A percentile compares a stretch with the other conserved stretches of the same genome.
Evolutionary conservation across 2,329 filamentous ascomycete species (phyloP).

Genomic region (Chrysoporthe puriensis): DNA sequence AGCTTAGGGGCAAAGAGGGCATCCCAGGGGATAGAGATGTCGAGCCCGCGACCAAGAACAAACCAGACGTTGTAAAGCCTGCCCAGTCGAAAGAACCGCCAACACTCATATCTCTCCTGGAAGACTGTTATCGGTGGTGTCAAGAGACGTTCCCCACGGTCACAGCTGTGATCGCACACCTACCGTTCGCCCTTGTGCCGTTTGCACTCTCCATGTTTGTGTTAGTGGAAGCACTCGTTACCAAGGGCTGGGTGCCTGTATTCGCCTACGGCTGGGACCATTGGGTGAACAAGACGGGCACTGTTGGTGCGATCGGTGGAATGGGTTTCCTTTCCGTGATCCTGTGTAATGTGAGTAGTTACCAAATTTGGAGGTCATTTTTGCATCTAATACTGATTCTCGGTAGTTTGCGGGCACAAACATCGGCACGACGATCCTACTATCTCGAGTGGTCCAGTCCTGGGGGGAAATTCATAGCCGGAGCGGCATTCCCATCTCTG

Average conservation of each 20-base stretch:
- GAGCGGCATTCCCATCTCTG: constrained; percentile 53
- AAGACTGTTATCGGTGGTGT: constrained; percentile 56
- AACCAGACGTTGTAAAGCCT: not conserved
- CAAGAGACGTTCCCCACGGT: constrained; percentile 74
- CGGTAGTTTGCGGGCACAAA: constrained; percentile 74
- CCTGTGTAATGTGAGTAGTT: constrained; percentile 69
- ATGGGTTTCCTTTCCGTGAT: constrained; percentile 75
- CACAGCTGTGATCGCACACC: constrained; percentile 64
- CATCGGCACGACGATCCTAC: constrained; percentile 74
- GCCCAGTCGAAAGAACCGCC: constrained; percentile 30
- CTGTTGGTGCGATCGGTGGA: constrained; percentile 68
- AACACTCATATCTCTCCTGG: constrained; percentile 57
- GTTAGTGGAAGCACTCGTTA: constrained; percentile 72
- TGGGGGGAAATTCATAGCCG: constrained; percentile 64
- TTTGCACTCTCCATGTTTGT: constrained; percentile 78
- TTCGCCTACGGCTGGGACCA: constrained; percentile 76
- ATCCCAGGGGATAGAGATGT: not conserved
- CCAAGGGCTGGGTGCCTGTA: constrained; percentile 74
- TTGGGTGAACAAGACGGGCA: constrained; percentile 72
- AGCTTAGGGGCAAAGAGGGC: not conserved
- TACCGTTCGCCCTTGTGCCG: constrained; percentile 70
- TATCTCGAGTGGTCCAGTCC: constrained; percentile 70
- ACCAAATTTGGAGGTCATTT: not conserved
- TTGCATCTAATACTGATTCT: constrained; percentile 27
- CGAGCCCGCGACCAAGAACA: constrained; percentile 6